Base-by-base conservation (phyloP, 2,329 filamentous ascomycete species). In the Calonectria crousiana region DNA sequence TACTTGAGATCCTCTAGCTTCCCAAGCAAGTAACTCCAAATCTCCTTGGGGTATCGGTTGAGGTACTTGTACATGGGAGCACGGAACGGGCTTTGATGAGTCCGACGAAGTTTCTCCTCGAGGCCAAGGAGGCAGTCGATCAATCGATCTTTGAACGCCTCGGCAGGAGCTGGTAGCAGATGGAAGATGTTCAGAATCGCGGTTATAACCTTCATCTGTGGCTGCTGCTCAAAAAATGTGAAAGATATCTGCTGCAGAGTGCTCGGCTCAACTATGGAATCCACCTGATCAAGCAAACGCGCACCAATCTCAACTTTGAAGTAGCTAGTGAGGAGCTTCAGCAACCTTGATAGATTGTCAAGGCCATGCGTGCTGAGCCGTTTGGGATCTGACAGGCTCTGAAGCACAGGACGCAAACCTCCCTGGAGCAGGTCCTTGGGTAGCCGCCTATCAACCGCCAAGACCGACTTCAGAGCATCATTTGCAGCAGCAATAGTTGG, bases 271-370 rank as follows among this genome's bases (percentile, higher is more conserved):
- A 96, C 96, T 76, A 99, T 95, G 14, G 93, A 91, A 82, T 96
- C 96, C 85, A 98, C 94, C 80, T 99, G 97, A 77, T 98, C 96
- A 13, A 99, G 89, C n/a, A 99, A 87, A 30, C 97, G 92, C 28
- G 95, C 92, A 9, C 97, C 97, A 69, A 99, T 99, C 83, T 99
- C 97, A 0, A 98, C 96, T 85, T 99, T 99, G 86, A 99, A 99
- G 84, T 99, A 99, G 74, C 97, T 98, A 0, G 96, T 99, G 23
- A 99, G 88, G 2, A 99, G 89, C 76, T 97, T 96, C 74, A 99
- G 86, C 2, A 99, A 89, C 49, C 96, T 92, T 23, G 96, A 96
- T 38, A 99, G 88, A 32, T 98, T 98, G 82, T 98, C 96, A 6
- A 99, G 88, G 3, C 96, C 96, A 79, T 96, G 94, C 0, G 96